These are phyloP conservation scores for Paraphaeosphaeria sporulosa DNA, from an alignment of 2,329 filamentous ascomycete species.

Conservation along the genomic window DNA sequence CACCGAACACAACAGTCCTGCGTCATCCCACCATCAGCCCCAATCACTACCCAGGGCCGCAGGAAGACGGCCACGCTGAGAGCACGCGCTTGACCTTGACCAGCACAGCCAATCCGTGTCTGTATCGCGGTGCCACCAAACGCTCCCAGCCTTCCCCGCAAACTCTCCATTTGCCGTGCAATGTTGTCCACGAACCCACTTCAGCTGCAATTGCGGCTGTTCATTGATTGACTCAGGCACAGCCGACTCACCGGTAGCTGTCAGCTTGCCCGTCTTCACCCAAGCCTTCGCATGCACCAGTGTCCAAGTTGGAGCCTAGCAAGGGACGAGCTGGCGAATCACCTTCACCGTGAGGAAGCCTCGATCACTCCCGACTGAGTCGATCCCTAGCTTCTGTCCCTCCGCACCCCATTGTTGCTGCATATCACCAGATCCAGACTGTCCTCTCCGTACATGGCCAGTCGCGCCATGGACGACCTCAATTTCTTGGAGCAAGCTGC, in stretches of 20 bases:
- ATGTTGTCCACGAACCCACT: background rate
- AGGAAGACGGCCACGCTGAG: background rate
- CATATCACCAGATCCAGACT: background rate
- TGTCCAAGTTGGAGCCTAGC: slow-evolving; percentile 3
- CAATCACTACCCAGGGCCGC: slow-evolving; percentile 1
- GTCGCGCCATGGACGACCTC: slow-evolving; percentile 31
- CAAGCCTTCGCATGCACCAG: background rate
- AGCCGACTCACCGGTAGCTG: background rate
- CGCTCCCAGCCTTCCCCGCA: slow-evolving; percentile 7
- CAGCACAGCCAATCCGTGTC: background rate
- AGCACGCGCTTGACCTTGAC: background rate
- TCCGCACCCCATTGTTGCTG: slow-evolving; percentile 3
- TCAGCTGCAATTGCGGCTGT: background rate
- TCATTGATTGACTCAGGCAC: background rate
- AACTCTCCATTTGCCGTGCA: background rate
- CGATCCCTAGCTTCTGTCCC: background rate
- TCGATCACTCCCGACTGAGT: background rate
- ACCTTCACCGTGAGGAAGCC: slow-evolving; percentile 7
- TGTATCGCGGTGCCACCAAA: background rate
- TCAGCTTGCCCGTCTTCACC: background rate
- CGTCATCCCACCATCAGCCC: background rate
- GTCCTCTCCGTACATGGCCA: background rate
- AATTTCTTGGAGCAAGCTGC: slow-evolving; percentile 29
- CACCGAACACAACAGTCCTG: background rate
- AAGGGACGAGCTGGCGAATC: background rate